Evolutionary conservation across 306 rosid species (phyloP).

Genomic region (Senna siamea): DNA sequence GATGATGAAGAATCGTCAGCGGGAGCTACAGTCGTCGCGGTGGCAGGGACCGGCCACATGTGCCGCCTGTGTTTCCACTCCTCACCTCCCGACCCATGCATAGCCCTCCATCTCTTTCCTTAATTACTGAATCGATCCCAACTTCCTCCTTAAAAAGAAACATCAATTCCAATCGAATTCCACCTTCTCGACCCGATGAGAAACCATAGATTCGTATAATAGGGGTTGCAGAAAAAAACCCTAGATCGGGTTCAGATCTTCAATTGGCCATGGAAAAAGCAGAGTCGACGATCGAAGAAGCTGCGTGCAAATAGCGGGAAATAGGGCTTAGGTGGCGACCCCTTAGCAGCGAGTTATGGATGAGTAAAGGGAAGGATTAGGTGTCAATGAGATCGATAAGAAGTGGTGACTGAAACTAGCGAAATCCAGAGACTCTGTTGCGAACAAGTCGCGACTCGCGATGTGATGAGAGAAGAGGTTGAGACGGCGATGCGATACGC

Average conservation of each 20-base stretch:
- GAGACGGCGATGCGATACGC: constrained; percentile 37
- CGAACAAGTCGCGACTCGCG: constrained; percentile 63
- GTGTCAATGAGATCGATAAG: constrained; percentile 54
- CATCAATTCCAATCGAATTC: constrained; percentile 84
- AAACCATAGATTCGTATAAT: constrained; percentile 46
- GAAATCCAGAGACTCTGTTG: constrained; percentile 65
- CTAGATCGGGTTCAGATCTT: constrained; percentile 70
- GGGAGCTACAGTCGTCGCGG: constrained; percentile 79
- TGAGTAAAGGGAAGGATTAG: constrained; percentile 36
- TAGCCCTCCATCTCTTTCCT: constrained; percentile 75
- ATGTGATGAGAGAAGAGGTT: constrained; percentile 29
- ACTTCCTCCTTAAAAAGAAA: constrained; percentile 65
- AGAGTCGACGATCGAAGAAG: constrained; percentile 13
- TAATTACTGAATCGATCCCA: constrained; percentile 63
- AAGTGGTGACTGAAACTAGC: constrained; percentile 42
- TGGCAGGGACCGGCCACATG: constrained; percentile 94
- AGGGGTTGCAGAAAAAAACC: constrained; percentile 27
- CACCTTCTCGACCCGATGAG: constrained; percentile 32
- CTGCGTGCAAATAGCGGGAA: not conserved
- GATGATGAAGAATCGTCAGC: constrained; percentile 58
- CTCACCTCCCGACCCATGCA: constrained; percentile 91
- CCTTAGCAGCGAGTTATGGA: constrained; percentile 3
- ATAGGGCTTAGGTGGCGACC: constrained; percentile 57
- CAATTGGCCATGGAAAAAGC: constrained; percentile 31
- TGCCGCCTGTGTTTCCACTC: constrained; percentile 84